Percentiles rank a stretch among this genome's conserved stretches.
Evolutionary conservation across 2,329 filamentous ascomycete species (phyloP).

Genomic region (Alternaria infectoria): DNA sequence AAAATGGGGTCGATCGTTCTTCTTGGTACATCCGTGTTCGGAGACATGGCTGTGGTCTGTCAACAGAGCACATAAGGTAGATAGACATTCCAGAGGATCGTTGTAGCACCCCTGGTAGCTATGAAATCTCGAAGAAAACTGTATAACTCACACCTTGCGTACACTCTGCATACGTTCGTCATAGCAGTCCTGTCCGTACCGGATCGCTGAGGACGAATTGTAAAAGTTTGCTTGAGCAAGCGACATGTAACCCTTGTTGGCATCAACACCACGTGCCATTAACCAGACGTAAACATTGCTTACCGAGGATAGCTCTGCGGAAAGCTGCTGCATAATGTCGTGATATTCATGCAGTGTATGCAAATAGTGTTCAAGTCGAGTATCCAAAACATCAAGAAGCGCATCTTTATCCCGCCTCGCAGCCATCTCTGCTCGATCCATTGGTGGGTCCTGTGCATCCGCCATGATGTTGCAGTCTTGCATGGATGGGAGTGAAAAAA

Average conservation of each 20-base stretch:
- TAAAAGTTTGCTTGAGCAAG: constrained; percentile 79
- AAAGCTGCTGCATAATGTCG: constrained; percentile 62
- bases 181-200: constrained; percentile 74
- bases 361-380: constrained; percentile 70
- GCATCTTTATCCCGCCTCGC: constrained; percentile 24
- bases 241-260: constrained; percentile 52
- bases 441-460: constrained; percentile 6
- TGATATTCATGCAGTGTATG: constrained; percentile 71
- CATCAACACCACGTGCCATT: not conserved
- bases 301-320: constrained; percentile 61
- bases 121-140: not conserved
- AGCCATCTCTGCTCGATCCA: not conserved
- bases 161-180: constrained; percentile 74
- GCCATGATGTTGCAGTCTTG: constrained; percentile 9
- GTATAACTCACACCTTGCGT: constrained; percentile 52
- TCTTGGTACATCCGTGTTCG: constrained; percentile 15
- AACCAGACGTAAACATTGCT: constrained; percentile 15
- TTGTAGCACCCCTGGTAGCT: not conserved
- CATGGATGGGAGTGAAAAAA: not conserved
- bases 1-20: constrained; percentile 6
- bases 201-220: constrained; percentile 65
- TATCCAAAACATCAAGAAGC: constrained; percentile 61
- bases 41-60: constrained; percentile 1
- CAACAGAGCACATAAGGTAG: not conserved
- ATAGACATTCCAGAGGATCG: not conserved